Evolutionary conservation across 495 filamentous ascomycete genomes (phyloP).

Genomic region (Podospora tetraspora): DNA sequence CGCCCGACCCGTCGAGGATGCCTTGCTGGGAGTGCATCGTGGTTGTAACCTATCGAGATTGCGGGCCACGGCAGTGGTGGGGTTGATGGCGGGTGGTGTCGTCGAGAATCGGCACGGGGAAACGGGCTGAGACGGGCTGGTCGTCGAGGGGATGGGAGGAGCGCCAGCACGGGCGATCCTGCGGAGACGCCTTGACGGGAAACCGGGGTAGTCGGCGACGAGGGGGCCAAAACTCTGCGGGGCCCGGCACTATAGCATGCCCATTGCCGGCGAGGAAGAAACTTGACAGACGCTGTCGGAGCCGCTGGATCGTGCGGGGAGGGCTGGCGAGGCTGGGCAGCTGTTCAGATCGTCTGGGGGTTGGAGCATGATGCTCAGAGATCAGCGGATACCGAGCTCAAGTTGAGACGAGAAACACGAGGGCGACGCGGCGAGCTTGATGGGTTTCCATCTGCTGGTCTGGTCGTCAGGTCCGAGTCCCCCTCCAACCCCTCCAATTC

Average conservation of each 20-base stretch:
- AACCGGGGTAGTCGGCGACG: background rate
- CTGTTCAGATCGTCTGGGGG: background rate
- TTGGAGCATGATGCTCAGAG: background rate
- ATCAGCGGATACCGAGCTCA: background rate
- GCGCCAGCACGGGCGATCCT: background rate
- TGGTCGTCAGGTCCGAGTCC: too few species aligned
- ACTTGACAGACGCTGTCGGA: background rate
- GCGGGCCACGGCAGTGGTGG: background rate
- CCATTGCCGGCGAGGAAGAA: background rate
- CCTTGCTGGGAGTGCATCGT: conserved; percentile 22
- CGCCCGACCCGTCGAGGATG: conserved; percentile 15
- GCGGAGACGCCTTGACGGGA: background rate
- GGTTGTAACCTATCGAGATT: background rate
- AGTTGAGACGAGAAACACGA: background rate
- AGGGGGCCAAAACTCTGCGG: background rate
- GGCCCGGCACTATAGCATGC: background rate
- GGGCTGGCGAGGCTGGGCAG: too few species aligned
- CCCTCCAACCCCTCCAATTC: too few species aligned
- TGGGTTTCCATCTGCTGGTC: background rate
- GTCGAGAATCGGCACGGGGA: background rate
- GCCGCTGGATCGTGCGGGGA: background rate
- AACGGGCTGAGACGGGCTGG: too few species aligned
- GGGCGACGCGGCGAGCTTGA: background rate
- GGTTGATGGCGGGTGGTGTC: background rate
- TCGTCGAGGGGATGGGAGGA: background rate